These are phyloP conservation scores for Globisporangium camurandrum DNA, from an alignment of 352 stramenopile genomes.

Conservation along the genomic window DNA sequence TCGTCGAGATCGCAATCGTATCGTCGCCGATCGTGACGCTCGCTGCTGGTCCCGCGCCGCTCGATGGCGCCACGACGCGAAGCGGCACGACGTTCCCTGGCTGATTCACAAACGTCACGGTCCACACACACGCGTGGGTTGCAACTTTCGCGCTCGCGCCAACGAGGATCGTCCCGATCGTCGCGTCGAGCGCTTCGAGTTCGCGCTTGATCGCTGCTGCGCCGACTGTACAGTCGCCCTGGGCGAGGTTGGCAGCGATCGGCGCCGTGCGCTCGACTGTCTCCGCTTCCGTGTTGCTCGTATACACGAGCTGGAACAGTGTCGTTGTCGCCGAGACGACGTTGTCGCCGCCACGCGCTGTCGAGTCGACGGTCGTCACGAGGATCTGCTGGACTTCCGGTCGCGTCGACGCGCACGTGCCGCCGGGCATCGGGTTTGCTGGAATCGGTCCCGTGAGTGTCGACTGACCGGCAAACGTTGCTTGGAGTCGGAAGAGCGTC, in stretches of 20 bases:
- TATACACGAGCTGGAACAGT: conserved; percentile 87
- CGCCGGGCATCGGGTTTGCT: conserved; percentile 55
- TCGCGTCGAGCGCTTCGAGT: conserved; percentile 32
- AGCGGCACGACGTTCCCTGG: conserved; percentile 82
- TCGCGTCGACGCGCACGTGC: conserved; percentile 51
- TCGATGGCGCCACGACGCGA: conserved; percentile 47
- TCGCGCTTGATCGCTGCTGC: conserved; percentile 41
- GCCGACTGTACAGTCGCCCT: conserved; percentile 74
- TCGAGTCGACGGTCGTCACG: conserved; percentile 89
- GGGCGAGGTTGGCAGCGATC: conserved; percentile 76
- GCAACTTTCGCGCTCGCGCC: conserved; percentile 30
- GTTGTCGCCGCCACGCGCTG: conserved; percentile 76
- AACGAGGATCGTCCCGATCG: conserved; percentile 44
- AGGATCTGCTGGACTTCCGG: conserved; percentile 88
- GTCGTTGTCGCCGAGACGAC: conserved; percentile 83
- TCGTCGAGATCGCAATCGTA: conserved; percentile 66
- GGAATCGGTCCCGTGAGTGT: conserved; percentile 78
- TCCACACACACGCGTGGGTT: conserved; percentile 79
- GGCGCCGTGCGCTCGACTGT: conserved; percentile 53
- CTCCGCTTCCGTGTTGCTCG: conserved; percentile 40
- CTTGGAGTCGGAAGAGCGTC: conserved; percentile 39
- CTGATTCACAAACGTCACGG: conserved; percentile 85
- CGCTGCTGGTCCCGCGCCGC: conserved; percentile 21
- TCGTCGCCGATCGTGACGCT: conserved; percentile 69
- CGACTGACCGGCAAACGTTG: conserved; percentile 33